A percentile compares a stretch with the other conserved stretches of the same genome.
phyloP scores from a whole-genome alignment of 768 basidiomycete genomes.

The Heimioporus sp. region DNA sequence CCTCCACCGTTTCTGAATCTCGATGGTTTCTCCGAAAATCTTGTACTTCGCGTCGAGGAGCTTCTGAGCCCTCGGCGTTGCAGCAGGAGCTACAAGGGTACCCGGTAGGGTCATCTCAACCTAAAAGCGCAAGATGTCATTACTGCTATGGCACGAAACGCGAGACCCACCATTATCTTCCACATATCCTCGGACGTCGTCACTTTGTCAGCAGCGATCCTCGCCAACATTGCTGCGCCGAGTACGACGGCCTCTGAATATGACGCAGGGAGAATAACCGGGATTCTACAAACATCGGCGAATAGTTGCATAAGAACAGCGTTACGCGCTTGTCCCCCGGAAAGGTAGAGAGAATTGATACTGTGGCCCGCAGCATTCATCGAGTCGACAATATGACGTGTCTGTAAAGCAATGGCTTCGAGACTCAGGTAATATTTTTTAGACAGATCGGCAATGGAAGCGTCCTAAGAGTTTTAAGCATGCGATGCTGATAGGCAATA shows the following conservation, averaged over 20 bases:
- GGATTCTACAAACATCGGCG: slow-evolving; percentile 79
- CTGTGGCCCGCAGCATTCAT: slow-evolving; percentile 87
- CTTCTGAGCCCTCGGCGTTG: slow-evolving; percentile 61
- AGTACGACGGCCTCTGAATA: slow-evolving; percentile 82
- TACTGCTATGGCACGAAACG: background rate
- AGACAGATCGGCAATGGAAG: slow-evolving; percentile 76
- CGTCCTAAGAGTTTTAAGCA: slow-evolving; percentile 45
- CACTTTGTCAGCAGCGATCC: slow-evolving; percentile 70
- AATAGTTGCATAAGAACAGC: slow-evolving; percentile 83
- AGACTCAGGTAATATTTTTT: slow-evolving; percentile 88
- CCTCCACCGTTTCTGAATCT: slow-evolving; percentile 88
- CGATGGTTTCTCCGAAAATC: slow-evolving; percentile 87
- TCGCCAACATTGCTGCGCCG: slow-evolving; percentile 91
- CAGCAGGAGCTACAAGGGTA: slow-evolving; percentile 62
- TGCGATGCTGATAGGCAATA: background rate
- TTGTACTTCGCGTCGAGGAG: slow-evolving; percentile 90
- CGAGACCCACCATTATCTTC: slow-evolving; percentile 76
- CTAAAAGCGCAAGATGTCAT: slow-evolving; percentile 34
- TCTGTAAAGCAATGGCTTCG: slow-evolving; percentile 92
- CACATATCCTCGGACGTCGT: slow-evolving; percentile 69
- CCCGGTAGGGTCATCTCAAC: slow-evolving; percentile 92
- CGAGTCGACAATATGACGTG: slow-evolving; percentile 87
- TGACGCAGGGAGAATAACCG: slow-evolving; percentile 78
- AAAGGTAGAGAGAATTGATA: slow-evolving; percentile 86
- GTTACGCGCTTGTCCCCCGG: slow-evolving; percentile 93